These are phyloP conservation scores for Calonectria leucothoes DNA, from an alignment of 2,329 filamentous ascomycete genomes.

Conservation along the genomic window DNA sequence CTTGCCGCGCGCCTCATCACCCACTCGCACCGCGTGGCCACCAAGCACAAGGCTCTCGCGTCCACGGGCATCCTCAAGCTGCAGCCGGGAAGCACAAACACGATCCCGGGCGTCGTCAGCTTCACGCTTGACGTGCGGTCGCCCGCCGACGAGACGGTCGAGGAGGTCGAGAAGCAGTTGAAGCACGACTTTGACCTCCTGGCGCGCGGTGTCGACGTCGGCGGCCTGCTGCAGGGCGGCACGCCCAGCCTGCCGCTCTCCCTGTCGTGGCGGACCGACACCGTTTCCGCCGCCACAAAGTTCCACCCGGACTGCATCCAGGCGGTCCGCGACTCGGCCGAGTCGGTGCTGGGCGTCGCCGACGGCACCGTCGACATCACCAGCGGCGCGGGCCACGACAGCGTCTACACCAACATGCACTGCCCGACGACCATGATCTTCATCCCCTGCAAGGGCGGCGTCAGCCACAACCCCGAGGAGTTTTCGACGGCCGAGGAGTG, in stretches of 20 bases:
- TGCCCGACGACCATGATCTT: constrained; percentile 55
- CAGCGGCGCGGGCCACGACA: constrained; percentile 54
- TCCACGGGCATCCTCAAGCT: constrained; percentile 27
- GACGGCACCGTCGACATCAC: constrained; percentile 49
- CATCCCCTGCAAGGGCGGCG: constrained; percentile 48
- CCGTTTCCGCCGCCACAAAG: constrained; percentile 67
- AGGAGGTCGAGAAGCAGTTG: constrained; percentile 50
- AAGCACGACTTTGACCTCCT: constrained; percentile 39
- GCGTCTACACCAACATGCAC: constrained; percentile 47
- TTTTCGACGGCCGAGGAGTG: constrained; percentile 51
- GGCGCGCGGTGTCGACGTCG: constrained; percentile 54
- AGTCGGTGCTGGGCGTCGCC: constrained; percentile 60
- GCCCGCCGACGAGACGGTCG: constrained; percentile 64
- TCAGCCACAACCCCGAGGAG: constrained; percentile 52
- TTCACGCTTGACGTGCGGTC: constrained; percentile 72
- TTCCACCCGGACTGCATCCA: constrained; percentile 76
- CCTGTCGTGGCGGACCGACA: constrained; percentile 67
- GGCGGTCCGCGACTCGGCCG: constrained; percentile 70
- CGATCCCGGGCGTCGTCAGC: constrained; percentile 27
- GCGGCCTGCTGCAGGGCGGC: constrained; percentile 25
- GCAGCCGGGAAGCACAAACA: constrained; percentile 29
- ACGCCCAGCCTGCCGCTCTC: constrained; percentile 28
- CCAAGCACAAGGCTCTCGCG: constrained; percentile 24
- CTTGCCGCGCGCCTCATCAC: constrained; percentile 27
- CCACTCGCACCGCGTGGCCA: constrained; percentile 27